These are phyloP conservation scores for Sophora flavescens DNA, from an alignment of 306 rosid species.

Conservation along the genomic window DNA sequence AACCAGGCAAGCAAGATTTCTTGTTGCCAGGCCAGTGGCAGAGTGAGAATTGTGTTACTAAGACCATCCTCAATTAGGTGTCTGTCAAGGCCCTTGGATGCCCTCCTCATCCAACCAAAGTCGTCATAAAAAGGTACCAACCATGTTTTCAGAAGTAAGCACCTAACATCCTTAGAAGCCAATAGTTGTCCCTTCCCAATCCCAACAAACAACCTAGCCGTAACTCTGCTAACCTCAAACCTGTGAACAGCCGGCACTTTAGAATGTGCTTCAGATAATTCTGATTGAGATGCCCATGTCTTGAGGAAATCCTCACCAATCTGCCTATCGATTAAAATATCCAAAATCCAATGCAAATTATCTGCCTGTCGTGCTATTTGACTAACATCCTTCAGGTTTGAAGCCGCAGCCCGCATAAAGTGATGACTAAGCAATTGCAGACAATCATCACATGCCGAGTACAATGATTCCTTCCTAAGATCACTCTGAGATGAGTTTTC, in stretches of 20 bases:
- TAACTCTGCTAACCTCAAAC: constrained; percentile 92
- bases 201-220: constrained; percentile 88
- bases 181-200: constrained; percentile 91
- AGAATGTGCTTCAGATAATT: constrained; percentile 77
- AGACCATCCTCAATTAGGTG: constrained; percentile 97
- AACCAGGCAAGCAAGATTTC: constrained; percentile 97
- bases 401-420: constrained; percentile 66
- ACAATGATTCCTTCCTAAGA: constrained; percentile 85
- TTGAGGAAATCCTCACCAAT: constrained; percentile 92
- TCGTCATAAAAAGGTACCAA: constrained; percentile 92
- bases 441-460: constrained; percentile 83
- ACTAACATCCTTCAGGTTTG: constrained; percentile 68
- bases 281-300: constrained; percentile 91
- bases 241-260: constrained; percentile 89
- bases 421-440: constrained; percentile 73
- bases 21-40: constrained; percentile 95
- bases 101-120: constrained; percentile 98
- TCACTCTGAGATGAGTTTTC: constrained; percentile 84
- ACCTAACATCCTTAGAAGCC: constrained; percentile 90
- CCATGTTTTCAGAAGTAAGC: constrained; percentile 87
- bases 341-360: constrained; percentile 95
- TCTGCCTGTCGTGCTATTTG: constrained; percentile 93
- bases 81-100: constrained; percentile 87
- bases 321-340: constrained; percentile 91
- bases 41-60: constrained; percentile 92